Conservation (phyloP, 768 basidiomycete species). For the Leucocoprinus birnbaumii region DNA sequence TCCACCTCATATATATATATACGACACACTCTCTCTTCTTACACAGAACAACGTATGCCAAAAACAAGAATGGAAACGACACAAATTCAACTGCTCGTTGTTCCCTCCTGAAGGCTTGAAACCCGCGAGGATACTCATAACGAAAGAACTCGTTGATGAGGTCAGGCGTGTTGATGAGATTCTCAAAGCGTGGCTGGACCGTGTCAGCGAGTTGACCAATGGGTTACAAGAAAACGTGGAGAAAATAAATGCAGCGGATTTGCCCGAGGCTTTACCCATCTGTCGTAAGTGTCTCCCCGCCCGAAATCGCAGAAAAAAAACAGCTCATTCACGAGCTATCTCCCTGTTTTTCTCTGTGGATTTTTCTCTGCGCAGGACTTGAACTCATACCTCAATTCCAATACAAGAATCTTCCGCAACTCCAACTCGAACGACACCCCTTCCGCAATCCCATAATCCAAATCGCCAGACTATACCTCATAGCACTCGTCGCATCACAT, state of each 20-base stretch:
- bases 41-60: not conserved
- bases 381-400: slow-evolving; percentile 2
- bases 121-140: slow-evolving; percentile 5
- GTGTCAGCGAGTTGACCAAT: slow-evolving; percentile 1
- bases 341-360: no score
- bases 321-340: not conserved
- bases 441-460: slow-evolving; percentile 4
- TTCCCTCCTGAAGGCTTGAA: slow-evolving; percentile 2
- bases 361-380: no score
- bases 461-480: slow-evolving; percentile 6
- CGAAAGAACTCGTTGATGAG: slow-evolving; percentile 1
- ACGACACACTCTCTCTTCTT: no score
- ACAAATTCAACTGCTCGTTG: slow-evolving; percentile 6
- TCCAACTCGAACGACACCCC: slow-evolving; percentile 4
- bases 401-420: slow-evolving; percentile 3
- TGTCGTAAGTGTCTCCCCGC: not conserved
- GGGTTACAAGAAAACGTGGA: slow-evolving; percentile 2
- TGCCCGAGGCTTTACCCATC: slow-evolving; percentile 3
- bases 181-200: slow-evolving; percentile 6
- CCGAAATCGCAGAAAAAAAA: not conserved
- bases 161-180: slow-evolving; percentile 1
- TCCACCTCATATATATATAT: no score
- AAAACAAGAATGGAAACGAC: slow-evolving; percentile 7
- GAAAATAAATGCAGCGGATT: slow-evolving; percentile 2
- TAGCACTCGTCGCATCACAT: slow-evolving; percentile 4